Percentiles rank a stretch among this genome's conserved stretches.
phyloP scores from a whole-genome alignment of 176 grass and related monocot species.

The Oryza nivara region DNA sequence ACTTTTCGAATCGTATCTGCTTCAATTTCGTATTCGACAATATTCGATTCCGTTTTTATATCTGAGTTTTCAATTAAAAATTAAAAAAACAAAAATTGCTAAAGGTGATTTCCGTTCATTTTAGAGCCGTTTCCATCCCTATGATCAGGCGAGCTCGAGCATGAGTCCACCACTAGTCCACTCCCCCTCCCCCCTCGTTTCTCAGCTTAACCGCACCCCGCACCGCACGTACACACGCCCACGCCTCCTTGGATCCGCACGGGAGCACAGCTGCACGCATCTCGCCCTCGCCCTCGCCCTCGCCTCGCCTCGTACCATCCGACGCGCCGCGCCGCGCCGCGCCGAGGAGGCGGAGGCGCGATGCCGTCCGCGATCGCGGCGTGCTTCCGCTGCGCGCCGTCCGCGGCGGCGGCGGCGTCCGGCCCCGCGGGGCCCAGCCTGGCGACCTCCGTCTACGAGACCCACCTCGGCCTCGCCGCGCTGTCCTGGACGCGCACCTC shows the following conservation, averaged over 20 bases:
- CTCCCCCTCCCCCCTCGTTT: too few species aligned
- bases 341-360: background rate
- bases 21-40: too few species aligned
- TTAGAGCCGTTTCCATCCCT: too few species aligned
- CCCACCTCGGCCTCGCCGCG: conserved; percentile 63
- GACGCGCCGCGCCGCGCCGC: too few species aligned
- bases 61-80: too few species aligned
- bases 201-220: background rate
- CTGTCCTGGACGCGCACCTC: conserved; percentile 74
- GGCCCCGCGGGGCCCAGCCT: conserved; percentile 44
- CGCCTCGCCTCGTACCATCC: background rate
- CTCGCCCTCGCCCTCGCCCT: background rate
- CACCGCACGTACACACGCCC: conserved; percentile 14
- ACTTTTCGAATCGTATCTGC: too few species aligned
- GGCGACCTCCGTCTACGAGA: conserved; percentile 85
- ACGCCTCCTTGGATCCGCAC: conserved; percentile 46
- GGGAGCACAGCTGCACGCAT: background rate
- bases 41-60: too few species aligned
- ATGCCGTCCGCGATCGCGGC: conserved; percentile 58
- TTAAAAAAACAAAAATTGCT: too few species aligned
- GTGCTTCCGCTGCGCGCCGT: conserved; percentile 46
- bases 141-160: too few species aligned
- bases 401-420: background rate
- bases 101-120: too few species aligned
- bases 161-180: background rate